A percentile compares a stretch with the other conserved stretches of the same genome.
These are phyloP conservation scores for Sporothrix pallida DNA, from an alignment of 2,329 filamentous ascomycete genomes.

Conservation along the genomic window DNA sequence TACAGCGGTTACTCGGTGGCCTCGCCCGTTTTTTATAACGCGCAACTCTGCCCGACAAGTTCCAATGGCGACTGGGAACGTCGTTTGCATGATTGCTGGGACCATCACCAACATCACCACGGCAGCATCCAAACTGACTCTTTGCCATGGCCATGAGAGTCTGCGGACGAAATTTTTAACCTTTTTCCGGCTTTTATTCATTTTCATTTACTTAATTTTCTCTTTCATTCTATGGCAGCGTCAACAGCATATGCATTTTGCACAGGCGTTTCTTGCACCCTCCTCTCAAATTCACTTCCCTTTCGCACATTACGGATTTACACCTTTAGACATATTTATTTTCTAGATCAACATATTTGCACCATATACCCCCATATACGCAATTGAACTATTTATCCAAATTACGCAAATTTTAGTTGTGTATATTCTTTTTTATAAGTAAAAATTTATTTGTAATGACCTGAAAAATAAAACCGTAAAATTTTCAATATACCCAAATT, in stretches of 20 bases:
- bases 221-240: not conserved
- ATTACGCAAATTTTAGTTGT: not conserved
- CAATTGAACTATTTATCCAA: not conserved
- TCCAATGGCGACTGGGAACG: conserved; percentile 30
- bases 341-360: not conserved
- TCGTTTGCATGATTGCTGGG: conserved; percentile 25
- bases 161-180: not conserved
- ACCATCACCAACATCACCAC: not conserved
- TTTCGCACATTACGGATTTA: conserved; percentile 1
- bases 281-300: conserved; percentile 9
- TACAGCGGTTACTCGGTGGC: conserved; percentile 28
- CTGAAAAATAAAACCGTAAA: not conserved
- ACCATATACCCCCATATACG: conserved; percentile 18
- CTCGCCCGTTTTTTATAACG: conserved; percentile 25
- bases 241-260: not conserved
- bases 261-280: not conserved
- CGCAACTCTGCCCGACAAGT: conserved; percentile 22
- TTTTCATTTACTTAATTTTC: too few species aligned
- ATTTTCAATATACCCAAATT: not conserved
- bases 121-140: not conserved
- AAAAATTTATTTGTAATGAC: not conserved
- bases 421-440: not conserved
- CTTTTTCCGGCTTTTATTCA: not conserved
- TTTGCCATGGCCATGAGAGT: not conserved
- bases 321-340: not conserved